phyloP scores from a whole-genome alignment of 306 rosid species.

The Inga laurina region DNA sequence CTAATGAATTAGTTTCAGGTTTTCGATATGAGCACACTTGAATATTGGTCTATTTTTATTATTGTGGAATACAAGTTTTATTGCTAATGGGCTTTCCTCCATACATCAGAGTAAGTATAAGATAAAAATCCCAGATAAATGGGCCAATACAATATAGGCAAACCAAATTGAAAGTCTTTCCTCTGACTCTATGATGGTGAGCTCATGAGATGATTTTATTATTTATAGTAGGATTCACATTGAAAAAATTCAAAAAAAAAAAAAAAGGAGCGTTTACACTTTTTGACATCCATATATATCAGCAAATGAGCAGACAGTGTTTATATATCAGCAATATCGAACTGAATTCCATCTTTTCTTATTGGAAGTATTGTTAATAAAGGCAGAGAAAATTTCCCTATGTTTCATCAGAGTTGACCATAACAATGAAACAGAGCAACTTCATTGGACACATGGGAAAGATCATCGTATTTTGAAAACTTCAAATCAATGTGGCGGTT shows the following conservation, averaged over 20 bases:
- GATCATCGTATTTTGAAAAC: neutral
- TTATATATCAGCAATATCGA: no score
- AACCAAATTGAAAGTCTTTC: neutral
- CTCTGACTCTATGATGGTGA: neutral
- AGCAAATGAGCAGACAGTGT: neutral
- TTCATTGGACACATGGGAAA: neutral
- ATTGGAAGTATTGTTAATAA: neutral
- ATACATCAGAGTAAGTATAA: neutral
- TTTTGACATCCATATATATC: neutral
- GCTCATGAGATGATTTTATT: neutral
- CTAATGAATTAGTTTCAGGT: neutral
- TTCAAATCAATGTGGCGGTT: neutral
- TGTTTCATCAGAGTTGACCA: neutral
- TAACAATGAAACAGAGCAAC: neutral
- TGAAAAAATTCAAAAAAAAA: neutral
- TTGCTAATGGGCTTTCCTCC: neutral
- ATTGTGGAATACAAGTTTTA: neutral
- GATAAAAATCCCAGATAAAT: neutral
- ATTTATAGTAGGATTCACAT: neutral
- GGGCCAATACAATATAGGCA: neutral
- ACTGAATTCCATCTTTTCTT: no score
- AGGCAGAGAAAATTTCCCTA: neutral
- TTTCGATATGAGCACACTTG: neutral
- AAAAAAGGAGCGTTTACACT: neutral
- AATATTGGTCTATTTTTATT: neutral